Conservation (phyloP, 1,284 basidiomycete species). For the Austroboletus niveus region DNA sequence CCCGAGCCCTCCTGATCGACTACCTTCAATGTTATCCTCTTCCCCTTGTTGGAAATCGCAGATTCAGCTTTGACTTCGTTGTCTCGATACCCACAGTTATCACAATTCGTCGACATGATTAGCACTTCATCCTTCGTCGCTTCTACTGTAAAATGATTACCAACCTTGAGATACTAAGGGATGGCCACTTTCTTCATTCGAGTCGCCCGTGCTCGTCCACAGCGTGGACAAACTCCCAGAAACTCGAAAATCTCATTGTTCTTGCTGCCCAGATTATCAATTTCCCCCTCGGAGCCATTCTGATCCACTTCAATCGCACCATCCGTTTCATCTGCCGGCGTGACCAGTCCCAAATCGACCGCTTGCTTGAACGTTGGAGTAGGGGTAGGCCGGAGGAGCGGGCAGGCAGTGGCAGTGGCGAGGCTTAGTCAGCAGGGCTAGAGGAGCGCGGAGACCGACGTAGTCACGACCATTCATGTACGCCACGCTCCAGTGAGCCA, state of each 20-base stretch:
- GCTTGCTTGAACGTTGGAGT: conserved; percentile 71
- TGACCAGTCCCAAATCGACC: conserved; percentile 71
- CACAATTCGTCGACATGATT: conserved; percentile 99
- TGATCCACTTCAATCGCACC: conserved; percentile 27
- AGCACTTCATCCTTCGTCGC: conserved; percentile 56
- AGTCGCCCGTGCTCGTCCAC: conserved; percentile 82
- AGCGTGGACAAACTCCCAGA: conserved; percentile 87
- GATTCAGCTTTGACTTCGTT: conserved; percentile 96
- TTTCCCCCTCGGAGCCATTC: conserved; percentile 32
- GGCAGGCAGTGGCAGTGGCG: too few species aligned
- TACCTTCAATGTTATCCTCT: conserved; percentile 86
- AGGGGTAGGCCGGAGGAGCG: too few species aligned
- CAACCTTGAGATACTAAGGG: conserved; percentile 90
- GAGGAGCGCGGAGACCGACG: too few species aligned
- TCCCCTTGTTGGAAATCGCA: conserved; percentile 85
- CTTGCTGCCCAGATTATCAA: conserved; percentile 26
- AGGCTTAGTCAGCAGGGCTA: too few species aligned
- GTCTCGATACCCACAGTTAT: conserved; percentile 92
- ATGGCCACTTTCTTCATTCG: conserved; percentile 97
- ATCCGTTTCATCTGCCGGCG: conserved; percentile 43
- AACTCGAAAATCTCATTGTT: conserved; percentile 92
- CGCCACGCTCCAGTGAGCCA: too few species aligned
- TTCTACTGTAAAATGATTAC: not conserved
- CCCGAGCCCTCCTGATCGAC: conserved; percentile 94
- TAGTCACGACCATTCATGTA: too few species aligned